These are phyloP conservation scores for Clarireedia homoeocarpa DNA, from an alignment of 2,329 filamentous ascomycete species.

Conservation along the genomic window DNA sequence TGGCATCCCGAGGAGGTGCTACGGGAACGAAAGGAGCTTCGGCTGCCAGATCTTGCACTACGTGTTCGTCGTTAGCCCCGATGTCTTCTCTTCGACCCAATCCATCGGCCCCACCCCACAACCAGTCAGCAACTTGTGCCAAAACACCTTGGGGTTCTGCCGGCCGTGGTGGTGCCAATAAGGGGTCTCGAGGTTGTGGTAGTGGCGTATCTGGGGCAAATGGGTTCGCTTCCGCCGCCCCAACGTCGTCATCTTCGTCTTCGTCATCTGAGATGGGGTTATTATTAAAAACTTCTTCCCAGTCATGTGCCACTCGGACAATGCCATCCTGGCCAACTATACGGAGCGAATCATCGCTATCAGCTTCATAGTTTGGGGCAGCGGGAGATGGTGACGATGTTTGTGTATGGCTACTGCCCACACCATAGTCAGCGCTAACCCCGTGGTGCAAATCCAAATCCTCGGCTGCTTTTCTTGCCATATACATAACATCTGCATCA, in stretches of 20 bases:
- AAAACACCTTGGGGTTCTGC: slow-evolving; percentile 33
- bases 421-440: neutral
- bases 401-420: neutral
- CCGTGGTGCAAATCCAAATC: neutral
- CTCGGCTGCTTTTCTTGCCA: slow-evolving; percentile 1
- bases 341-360: slow-evolving; percentile 11
- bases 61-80: slow-evolving; percentile 48
- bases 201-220: slow-evolving; percentile 15
- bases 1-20: slow-evolving; percentile 14
- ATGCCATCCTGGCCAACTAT: slow-evolving; percentile 18
- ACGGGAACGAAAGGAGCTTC: slow-evolving; percentile 53
- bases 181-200: slow-evolving; percentile 13
- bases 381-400: neutral
- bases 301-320: slow-evolving; percentile 11
- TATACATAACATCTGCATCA: neutral
- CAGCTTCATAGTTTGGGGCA: neutral
- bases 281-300: slow-evolving; percentile 18
- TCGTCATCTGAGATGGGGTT: slow-evolving; percentile 22
- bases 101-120: slow-evolving; percentile 50
- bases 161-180: slow-evolving; percentile 8
- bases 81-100: slow-evolving; percentile 34
- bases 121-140: slow-evolving; percentile 46
- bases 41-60: slow-evolving; percentile 49
- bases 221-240: slow-evolving; percentile 11
- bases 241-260: slow-evolving; percentile 7